Percentiles rank a stretch among this genome's conserved stretches.
Evolutionary conservation across 768 basidiomycete genomes (phyloP).

Genomic region (Boletus bicolor): DNA sequence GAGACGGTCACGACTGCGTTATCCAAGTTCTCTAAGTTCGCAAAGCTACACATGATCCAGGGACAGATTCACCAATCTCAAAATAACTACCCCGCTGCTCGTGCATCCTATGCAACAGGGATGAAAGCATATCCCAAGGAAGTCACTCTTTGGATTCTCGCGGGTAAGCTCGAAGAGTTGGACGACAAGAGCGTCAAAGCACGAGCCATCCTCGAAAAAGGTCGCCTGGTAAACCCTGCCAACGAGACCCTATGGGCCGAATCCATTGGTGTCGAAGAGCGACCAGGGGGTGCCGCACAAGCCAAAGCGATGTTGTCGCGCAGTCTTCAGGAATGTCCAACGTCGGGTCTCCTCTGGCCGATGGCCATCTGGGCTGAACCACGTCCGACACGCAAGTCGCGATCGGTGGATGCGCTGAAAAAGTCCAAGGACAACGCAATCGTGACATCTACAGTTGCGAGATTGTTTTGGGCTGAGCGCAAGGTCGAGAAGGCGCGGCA

Average conservation of each 20-base stretch:
- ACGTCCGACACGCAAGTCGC: constrained; percentile 82
- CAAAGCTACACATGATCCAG: constrained; percentile 96
- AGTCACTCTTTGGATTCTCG: constrained; percentile 83
- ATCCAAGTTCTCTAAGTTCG: constrained; percentile 79
- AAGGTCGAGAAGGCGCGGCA: constrained; percentile 93
- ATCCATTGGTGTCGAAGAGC: constrained; percentile 86
- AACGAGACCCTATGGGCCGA: constrained; percentile 90
- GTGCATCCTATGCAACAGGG: constrained; percentile 79
- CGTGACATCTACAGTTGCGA: constrained; percentile 87
- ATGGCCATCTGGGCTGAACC: constrained; percentile 91
- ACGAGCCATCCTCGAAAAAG: constrained; percentile 86
- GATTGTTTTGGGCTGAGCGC: constrained; percentile 92
- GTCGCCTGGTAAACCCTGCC: constrained; percentile 78
- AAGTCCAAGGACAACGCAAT: constrained; percentile 84
- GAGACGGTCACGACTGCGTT: constrained; percentile 73
- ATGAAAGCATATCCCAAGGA: constrained; percentile 86
- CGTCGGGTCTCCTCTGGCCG: constrained; percentile 87
- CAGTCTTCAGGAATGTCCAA: constrained; percentile 88
- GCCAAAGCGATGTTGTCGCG: constrained; percentile 86
- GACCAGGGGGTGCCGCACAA: constrained; percentile 74
- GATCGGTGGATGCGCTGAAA: constrained; percentile 89
- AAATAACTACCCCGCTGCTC: constrained; percentile 60
- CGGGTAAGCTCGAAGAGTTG: constrained; percentile 85
- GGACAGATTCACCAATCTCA: constrained; percentile 80
- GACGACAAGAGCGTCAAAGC: constrained; percentile 92